Percentiles rank a stretch among this genome's conserved stretches.
These are phyloP conservation scores for Penicillium riverlandense DNA, from an alignment of 495 filamentous ascomycete genomes.

Conservation along the genomic window DNA sequence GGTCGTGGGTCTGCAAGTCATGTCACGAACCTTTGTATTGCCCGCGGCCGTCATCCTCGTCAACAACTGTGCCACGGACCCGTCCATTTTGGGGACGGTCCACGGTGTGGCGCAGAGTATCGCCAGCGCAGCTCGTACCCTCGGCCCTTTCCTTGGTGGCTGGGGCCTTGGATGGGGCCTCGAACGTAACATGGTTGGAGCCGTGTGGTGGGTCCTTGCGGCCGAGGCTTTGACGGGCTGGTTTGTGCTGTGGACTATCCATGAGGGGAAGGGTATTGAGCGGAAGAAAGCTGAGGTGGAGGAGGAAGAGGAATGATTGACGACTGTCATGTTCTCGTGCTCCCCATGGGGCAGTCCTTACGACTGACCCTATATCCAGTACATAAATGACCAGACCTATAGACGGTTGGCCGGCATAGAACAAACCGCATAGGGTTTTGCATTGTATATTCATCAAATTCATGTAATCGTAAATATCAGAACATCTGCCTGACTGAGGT, in stretches of 20 bases:
- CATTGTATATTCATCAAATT: neutral
- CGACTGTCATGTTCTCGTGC: no score
- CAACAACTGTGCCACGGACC: constrained; percentile 59
- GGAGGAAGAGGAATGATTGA: constrained; percentile 12
- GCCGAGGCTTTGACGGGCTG: constrained; percentile 44
- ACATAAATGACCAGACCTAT: no score
- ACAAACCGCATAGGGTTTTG: neutral
- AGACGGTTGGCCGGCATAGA: no score
- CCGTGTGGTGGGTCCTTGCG: constrained; percentile 63
- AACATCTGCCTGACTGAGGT: no score
- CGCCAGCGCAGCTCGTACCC: constrained; percentile 48
- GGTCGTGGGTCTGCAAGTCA: constrained; percentile 60
- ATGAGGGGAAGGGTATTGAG: constrained; percentile 46
- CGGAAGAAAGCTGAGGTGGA: constrained; percentile 11
- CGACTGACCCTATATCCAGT: neutral
- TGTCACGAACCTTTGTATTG: constrained; percentile 64
- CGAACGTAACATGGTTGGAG: constrained; percentile 56
- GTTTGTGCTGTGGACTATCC: constrained; percentile 42
- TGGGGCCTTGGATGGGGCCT: constrained; percentile 58
- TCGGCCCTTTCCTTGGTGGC: constrained; percentile 61
- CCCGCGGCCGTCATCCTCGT: constrained; percentile 63
- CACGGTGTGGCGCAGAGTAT: constrained; percentile 65
- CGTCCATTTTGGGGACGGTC: constrained; percentile 57
- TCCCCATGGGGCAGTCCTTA: neutral
- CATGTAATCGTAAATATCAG: neutral